phyloP scores from a whole-genome alignment of 192 early-diverging fungal species.

The Backusella sp. region DNA sequence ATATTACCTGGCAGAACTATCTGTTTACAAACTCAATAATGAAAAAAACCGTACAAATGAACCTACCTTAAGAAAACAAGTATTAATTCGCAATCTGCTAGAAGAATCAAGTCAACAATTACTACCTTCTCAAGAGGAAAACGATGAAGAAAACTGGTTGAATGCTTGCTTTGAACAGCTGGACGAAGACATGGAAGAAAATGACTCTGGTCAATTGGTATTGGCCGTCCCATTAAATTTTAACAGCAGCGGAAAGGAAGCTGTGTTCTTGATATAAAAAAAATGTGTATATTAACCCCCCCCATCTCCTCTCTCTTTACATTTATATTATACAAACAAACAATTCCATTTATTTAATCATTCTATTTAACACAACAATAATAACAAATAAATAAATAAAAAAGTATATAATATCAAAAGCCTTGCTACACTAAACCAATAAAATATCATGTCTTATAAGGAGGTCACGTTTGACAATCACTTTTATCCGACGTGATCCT shows the following conservation, averaged over 20 bases:
- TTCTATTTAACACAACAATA: neutral
- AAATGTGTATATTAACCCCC: neutral
- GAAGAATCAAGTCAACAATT: neutral
- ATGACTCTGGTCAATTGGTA: constrained; percentile 6
- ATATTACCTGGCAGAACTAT: constrained; percentile 8
- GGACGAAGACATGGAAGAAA: constrained; percentile 23
- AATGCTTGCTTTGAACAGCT: constrained; percentile 35
- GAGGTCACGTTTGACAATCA: constrained; percentile 3
- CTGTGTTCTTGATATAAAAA: constrained; percentile 2
- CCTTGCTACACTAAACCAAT: neutral
- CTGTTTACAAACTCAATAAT: constrained; percentile 11
- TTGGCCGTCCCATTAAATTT: neutral
- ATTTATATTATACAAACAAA: neutral
- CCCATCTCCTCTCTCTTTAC: neutral
- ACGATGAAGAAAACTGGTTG: constrained; percentile 27
- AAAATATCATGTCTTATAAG: neutral
- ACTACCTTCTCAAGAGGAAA: neutral
- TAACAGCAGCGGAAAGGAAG: constrained; percentile 1
- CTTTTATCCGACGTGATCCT: constrained; percentile 3
- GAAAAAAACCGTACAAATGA: neutral
- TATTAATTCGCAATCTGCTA: constrained; percentile 15
- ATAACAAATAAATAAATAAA: neutral
- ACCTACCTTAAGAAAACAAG: constrained; percentile 11
- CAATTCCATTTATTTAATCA: neutral
- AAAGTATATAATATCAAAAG: neutral